A percentile compares a stretch with the other conserved stretches of the same genome.
phyloP scores from a whole-genome alignment of 148 eudicot genomes.

The Dysphania ambrosioides region DNA sequence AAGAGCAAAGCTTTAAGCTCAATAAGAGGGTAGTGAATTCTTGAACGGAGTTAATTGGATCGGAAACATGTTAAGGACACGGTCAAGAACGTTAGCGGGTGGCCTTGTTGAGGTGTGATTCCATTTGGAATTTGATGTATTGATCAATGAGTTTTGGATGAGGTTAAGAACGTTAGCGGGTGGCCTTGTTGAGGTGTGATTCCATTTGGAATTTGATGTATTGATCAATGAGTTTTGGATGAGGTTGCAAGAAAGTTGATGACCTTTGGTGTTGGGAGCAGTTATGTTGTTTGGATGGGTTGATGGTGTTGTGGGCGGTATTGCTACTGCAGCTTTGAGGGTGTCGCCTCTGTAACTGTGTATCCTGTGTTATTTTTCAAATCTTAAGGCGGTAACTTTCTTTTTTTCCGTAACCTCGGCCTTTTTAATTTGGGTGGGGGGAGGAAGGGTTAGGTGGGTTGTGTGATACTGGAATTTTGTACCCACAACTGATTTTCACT shows the following conservation, averaged over 20 bases:
- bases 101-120: neutral
- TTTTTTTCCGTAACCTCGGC: too few relatives aligned
- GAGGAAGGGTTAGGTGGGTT: neutral
- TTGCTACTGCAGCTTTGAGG: too few relatives aligned
- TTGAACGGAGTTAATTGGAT: neutral
- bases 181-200: neutral
- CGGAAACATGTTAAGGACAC: neutral
- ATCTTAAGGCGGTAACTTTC: too few relatives aligned
- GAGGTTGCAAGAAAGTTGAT: neutral
- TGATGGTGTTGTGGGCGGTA: neutral
- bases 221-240: neutral
- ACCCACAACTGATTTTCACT: neutral
- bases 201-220: neutral
- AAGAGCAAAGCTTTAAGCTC: neutral
- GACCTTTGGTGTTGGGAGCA: neutral
- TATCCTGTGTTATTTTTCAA: too few relatives aligned
- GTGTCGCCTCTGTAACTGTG: too few relatives aligned
- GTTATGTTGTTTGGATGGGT: neutral
- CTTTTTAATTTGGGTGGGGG: neutral
- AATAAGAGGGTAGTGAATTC: too few relatives aligned
- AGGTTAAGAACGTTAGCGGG: neutral
- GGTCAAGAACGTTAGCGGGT: neutral
- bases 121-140: neutral
- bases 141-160: neutral
- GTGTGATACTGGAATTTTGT: too few relatives aligned